A percentile compares a stretch with the other conserved stretches of the same genome.
These are phyloP conservation scores for Terana coerulea DNA, from an alignment of 768 basidiomycete genomes.

Conservation along the genomic window DNA sequence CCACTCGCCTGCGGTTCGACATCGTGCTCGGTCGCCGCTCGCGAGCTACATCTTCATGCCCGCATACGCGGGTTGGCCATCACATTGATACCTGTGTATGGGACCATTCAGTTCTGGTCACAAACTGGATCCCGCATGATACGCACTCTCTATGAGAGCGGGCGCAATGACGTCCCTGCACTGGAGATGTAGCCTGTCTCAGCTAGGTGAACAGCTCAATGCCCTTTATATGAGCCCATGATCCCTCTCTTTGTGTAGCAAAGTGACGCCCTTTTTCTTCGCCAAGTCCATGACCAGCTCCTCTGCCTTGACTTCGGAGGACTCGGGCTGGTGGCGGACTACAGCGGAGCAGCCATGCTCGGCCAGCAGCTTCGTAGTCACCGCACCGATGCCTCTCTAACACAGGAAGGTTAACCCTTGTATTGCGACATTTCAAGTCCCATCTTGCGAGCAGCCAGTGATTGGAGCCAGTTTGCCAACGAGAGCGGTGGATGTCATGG, in stretches of 20 bases:
- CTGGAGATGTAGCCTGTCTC: too few relatives aligned
- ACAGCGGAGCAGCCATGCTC: slow-evolving; percentile 40
- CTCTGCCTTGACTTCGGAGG: slow-evolving; percentile 32
- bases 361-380: slow-evolving; percentile 45
- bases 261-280: slow-evolving; percentile 31
- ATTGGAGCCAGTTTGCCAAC: slow-evolving; percentile 33
- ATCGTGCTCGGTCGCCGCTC: too few relatives aligned
- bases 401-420: background rate
- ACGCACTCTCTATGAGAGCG: slow-evolving; percentile 43
- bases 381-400: slow-evolving; percentile 52
- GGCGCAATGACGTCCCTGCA: slow-evolving; percentile 47
- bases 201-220: background rate
- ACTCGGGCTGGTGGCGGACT: slow-evolving; percentile 44
- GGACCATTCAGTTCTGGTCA: too few relatives aligned
- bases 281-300: slow-evolving; percentile 36
- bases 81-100: too few relatives aligned
- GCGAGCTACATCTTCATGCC: too few relatives aligned
- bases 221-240: too few relatives aligned
- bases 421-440: background rate
- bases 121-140: too few relatives aligned
- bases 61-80: too few relatives aligned
- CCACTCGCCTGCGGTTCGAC: too few relatives aligned
- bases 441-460: slow-evolving; percentile 35
- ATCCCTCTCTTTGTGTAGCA: slow-evolving; percentile 49
- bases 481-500: slow-evolving; percentile 8